Percentiles rank a stretch among this genome's conserved stretches.
phyloP scores from a whole-genome alignment of 164 flowering plant species.

The Berberis vulgaris region DNA sequence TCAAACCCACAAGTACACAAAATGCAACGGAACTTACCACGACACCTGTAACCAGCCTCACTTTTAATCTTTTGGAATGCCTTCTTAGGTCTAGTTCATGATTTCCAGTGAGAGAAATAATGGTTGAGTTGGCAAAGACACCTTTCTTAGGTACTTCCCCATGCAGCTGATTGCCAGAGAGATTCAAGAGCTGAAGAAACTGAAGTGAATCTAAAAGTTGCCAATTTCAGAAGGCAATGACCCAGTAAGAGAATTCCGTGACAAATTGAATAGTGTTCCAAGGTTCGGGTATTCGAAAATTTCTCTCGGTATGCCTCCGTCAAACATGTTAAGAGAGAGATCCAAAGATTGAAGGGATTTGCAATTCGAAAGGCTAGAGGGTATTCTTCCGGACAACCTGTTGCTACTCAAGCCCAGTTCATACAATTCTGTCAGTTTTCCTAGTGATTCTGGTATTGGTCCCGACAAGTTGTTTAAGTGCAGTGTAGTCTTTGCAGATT shows the following conservation, averaged over 20 bases:
- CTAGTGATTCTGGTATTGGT: background rate
- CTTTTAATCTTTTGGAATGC: background rate
- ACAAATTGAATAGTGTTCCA: constrained; percentile 12
- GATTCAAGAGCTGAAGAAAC: constrained; percentile 9
- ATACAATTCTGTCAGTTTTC: background rate
- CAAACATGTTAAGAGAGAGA: background rate
- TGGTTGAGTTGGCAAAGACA: background rate
- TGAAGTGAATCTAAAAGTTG: background rate
- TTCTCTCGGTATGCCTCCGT: constrained; percentile 12
- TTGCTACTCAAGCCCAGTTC: background rate
- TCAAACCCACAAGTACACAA: background rate
- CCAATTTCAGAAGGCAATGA: constrained; percentile 15
- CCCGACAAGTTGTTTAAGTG: background rate
- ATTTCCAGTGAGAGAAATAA: background rate
- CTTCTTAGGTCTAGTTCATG: background rate
- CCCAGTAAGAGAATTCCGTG: constrained; percentile 13
- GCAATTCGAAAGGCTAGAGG: background rate
- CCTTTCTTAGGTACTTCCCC: constrained; percentile 12
- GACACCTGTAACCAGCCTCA: background rate
- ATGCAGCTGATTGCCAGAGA: constrained; percentile 11
- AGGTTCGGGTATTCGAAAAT: constrained; percentile 8
- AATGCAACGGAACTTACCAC: background rate
- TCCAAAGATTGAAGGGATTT: background rate
- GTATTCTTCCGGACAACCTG: background rate
- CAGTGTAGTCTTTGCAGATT: background rate